Evolutionary conservation across 306 rosid genomes (phyloP).

Genomic region (Urtica urens): DNA sequence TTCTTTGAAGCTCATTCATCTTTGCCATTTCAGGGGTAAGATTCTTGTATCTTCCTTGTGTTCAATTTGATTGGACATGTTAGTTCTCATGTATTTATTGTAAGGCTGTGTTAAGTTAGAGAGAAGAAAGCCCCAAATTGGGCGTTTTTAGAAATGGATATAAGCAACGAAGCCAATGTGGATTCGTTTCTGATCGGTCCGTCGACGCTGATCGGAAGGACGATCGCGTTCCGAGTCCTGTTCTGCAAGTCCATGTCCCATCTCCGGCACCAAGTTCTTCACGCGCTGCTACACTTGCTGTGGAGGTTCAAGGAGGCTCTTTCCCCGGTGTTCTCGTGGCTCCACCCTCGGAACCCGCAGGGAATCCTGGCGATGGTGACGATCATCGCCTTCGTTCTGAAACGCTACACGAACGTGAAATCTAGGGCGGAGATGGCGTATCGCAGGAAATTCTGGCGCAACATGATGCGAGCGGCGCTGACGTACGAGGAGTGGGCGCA

Average conservation of each 20-base stretch:
- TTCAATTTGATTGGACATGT: too few relatives aligned
- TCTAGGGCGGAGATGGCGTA: conserved; percentile 78
- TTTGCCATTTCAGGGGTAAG: too few relatives aligned
- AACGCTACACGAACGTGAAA: conserved; percentile 72
- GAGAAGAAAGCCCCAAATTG: too few relatives aligned
- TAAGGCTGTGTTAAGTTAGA: too few relatives aligned
- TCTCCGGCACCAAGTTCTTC: conserved; percentile 45
- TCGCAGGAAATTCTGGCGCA: conserved; percentile 89
- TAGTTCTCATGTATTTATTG: too few relatives aligned
- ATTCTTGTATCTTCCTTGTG: too few relatives aligned
- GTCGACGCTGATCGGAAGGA: conserved; percentile 62
- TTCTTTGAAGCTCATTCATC: neutral
- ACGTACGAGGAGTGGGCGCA: conserved; percentile 98
- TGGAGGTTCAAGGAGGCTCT: conserved; percentile 36
- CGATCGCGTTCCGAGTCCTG: conserved; percentile 72
- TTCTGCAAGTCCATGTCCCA: conserved; percentile 73
- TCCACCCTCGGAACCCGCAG: conserved; percentile 86
- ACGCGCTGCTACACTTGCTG: conserved; percentile 26
- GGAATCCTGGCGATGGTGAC: conserved; percentile 88
- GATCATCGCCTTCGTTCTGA: conserved; percentile 67
- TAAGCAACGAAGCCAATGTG: conserved; percentile 77
- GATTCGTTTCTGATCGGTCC: conserved; percentile 85
- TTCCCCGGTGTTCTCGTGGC: conserved; percentile 50
- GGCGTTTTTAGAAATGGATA: conserved; percentile 45
- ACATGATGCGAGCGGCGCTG: conserved; percentile 87